phyloP scores from a whole-genome alignment of 1,284 basidiomycete species.

The Pterulicium gracile region DNA sequence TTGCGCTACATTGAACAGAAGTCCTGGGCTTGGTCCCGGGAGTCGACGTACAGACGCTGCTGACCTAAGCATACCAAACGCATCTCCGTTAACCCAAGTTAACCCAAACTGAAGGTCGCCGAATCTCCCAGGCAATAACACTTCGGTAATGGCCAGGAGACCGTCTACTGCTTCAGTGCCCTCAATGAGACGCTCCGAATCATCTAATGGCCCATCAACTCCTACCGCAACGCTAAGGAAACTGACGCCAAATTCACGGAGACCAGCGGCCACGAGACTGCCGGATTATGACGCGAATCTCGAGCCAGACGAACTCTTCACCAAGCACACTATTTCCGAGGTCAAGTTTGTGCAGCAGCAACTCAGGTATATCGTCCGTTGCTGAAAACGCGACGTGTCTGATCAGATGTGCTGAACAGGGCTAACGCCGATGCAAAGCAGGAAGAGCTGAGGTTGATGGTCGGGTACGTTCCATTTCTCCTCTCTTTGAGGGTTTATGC shows the following conservation, averaged over 20 bases:
- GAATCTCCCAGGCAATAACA: no score
- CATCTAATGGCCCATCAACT: not conserved
- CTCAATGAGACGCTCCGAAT: not conserved
- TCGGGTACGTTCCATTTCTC: slow-evolving; percentile 61
- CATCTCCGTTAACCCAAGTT: not conserved
- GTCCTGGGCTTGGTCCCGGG: no score
- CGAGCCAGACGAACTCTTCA: slow-evolving; percentile 77
- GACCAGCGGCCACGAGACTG: not conserved
- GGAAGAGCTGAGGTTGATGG: slow-evolving; percentile 88
- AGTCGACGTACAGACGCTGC: no score
- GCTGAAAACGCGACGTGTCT: slow-evolving; percentile 4
- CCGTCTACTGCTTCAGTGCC: slow-evolving; percentile 11
- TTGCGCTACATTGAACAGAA: no score
- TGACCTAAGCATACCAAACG: not conserved
- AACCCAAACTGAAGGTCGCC: not conserved
- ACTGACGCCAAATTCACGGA: slow-evolving; percentile 9
- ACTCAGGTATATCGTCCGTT: slow-evolving; percentile 39
- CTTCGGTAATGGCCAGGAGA: slow-evolving; percentile 10
- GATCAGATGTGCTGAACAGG: slow-evolving; percentile 25
- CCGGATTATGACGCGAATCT: slow-evolving; percentile 18
- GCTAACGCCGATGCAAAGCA: slow-evolving; percentile 85
- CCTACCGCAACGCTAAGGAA: slow-evolving; percentile 5
- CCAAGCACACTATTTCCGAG: slow-evolving; percentile 62
- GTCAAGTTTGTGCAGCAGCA: slow-evolving; percentile 64
- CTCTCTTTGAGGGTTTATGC: slow-evolving; percentile 4